Evolutionary conservation across 768 basidiomycete genomes (phyloP).

Genomic region (Kwoniella dendrophila): DNA sequence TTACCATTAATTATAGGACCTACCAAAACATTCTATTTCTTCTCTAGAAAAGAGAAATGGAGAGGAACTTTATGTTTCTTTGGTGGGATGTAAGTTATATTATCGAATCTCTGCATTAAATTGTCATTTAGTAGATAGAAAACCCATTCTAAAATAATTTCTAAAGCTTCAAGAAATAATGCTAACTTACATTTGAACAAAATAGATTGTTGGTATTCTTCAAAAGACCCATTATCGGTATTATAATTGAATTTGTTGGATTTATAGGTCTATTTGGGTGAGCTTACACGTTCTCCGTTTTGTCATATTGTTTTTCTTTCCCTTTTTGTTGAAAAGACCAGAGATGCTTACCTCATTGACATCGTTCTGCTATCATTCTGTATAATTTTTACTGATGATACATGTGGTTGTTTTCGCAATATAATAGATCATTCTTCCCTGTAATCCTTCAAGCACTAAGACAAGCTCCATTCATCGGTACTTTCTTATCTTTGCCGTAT

Average conservation of each 20-base stretch:
- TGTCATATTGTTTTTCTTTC: not conserved
- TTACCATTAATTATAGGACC: conserved; percentile 94
- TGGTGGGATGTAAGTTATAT: conserved; percentile 51
- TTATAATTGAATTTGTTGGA: conserved; percentile 91
- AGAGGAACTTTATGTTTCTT: conserved; percentile 64
- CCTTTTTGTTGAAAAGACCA: too few species aligned
- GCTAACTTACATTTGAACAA: not conserved
- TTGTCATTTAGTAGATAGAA: too few species aligned
- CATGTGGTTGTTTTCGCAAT: not conserved
- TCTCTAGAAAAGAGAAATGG: conserved; percentile 91
- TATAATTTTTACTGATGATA: not conserved
- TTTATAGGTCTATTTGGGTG: conserved; percentile 98
- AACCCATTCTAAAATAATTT: too few species aligned
- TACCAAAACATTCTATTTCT: conserved; percentile 96
- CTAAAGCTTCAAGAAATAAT: not conserved
- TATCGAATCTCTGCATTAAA: not conserved
- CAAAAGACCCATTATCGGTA: conserved; percentile 92
- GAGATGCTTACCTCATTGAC: too few species aligned
- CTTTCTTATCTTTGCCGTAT: conserved; percentile 80
- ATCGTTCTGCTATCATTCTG: not conserved
- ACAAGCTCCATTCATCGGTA: conserved; percentile 90
- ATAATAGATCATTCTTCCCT: conserved; percentile 91
- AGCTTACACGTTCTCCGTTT: conserved; percentile 44
- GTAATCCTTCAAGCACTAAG: conserved; percentile 95
- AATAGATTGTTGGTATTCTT: conserved; percentile 82